phyloP scores from a whole-genome alignment of 306 rosid genomes.

The Alnus rubra region DNA sequence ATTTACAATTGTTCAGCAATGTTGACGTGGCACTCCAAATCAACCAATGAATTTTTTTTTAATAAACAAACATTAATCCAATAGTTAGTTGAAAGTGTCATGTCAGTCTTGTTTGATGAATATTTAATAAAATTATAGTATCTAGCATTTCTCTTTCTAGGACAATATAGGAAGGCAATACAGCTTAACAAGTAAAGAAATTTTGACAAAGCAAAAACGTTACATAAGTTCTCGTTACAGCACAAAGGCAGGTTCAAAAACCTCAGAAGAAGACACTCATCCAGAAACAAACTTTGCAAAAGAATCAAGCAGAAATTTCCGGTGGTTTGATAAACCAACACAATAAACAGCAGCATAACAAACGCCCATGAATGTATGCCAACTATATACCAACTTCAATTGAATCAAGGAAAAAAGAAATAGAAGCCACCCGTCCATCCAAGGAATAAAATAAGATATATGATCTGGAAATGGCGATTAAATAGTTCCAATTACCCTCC shows the following conservation, averaged over 20 bases:
- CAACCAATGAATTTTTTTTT: too few relatives aligned
- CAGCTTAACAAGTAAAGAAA: background rate
- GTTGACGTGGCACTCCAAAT: too few relatives aligned
- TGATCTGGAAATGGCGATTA: conserved; percentile 25
- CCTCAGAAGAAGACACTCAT: conserved; percentile 32
- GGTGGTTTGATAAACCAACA: conserved; percentile 33
- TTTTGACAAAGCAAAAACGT: conserved; percentile 1
- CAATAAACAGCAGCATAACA: conserved; percentile 32
- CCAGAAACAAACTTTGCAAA: conserved; percentile 33
- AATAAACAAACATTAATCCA: too few relatives aligned
- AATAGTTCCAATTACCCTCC: conserved; percentile 66
- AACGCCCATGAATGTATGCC: conserved; percentile 25
- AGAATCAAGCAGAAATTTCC: conserved; percentile 26
- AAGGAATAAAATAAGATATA: conserved; percentile 29
- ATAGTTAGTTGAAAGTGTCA: too few relatives aligned
- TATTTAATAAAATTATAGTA: too few relatives aligned
- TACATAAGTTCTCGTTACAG: conserved; percentile 24
- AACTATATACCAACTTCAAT: conserved; percentile 38
- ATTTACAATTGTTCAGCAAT: too few relatives aligned
- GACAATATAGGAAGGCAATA: background rate
- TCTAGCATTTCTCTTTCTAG: background rate
- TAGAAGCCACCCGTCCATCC: conserved; percentile 42
- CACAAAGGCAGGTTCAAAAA: conserved; percentile 23
- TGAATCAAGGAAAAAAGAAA: conserved; percentile 42
- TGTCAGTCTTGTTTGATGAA: too few relatives aligned